Conservation (phyloP, 257 asterid genomes). For the Solanum piurae region DNA sequence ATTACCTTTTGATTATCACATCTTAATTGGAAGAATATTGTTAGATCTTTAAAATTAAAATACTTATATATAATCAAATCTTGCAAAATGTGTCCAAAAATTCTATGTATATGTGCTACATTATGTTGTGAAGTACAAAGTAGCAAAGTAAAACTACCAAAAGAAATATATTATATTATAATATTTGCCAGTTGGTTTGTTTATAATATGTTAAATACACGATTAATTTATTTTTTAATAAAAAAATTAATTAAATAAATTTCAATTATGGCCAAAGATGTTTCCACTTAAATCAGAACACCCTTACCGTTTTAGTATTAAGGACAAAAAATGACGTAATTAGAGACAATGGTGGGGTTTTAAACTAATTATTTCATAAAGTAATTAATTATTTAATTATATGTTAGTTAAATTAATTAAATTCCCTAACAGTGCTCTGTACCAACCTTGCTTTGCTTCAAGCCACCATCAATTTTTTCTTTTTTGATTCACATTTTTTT, state of each 20-base stretch:
- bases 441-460: neutral
- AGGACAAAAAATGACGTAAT: neutral
- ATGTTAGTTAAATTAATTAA: neutral
- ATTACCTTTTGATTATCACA: neutral
- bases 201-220: neutral
- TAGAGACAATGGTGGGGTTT: conserved; percentile 5
- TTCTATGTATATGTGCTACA: neutral
- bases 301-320: neutral
- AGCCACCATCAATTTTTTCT: neutral
- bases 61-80: neutral
- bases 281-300: conserved; percentile 1
- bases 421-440: neutral
- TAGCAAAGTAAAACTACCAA: neutral
- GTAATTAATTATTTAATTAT: neutral
- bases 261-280: conserved; percentile 5
- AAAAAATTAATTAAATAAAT: neutral
- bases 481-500: neutral
- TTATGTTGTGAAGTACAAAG: neutral
- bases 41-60: neutral
- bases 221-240: neutral
- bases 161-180: neutral
- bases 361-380: neutral
- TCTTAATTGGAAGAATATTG: neutral
- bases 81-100: neutral
- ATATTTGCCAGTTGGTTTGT: neutral